Conservation (phyloP, 768 basidiomycete genomes). For the Mycena floridula region DNA sequence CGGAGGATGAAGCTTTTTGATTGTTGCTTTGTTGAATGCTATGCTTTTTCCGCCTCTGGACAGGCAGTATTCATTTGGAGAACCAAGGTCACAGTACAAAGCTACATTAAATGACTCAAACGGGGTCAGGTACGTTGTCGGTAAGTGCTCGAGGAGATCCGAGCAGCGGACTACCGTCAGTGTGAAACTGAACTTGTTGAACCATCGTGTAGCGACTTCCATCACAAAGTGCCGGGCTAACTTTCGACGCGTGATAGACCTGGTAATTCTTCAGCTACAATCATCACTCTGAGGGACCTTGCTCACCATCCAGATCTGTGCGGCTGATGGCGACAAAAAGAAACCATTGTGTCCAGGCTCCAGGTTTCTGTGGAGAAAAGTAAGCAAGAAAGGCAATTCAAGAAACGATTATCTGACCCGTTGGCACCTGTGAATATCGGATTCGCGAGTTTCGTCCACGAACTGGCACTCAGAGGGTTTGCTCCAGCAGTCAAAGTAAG, state of each 20-base stretch:
- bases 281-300: background rate
- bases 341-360: conserved; percentile 31
- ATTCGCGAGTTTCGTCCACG: conserved; percentile 24
- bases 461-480: conserved; percentile 22
- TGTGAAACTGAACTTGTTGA: too few relatives aligned
- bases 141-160: too few relatives aligned
- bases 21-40: too few relatives aligned
- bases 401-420: conserved; percentile 14
- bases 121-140: too few relatives aligned
- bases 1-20: too few relatives aligned
- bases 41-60: too few relatives aligned
- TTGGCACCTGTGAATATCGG: conserved; percentile 24
- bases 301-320: conserved; percentile 18
- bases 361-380: background rate
- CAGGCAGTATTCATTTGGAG: too few relatives aligned
- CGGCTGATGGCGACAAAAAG: conserved; percentile 23
- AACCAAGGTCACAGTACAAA: too few relatives aligned
- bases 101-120: too few relatives aligned
- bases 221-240: conserved; percentile 3
- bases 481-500: conserved; percentile 26
- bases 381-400: background rate
- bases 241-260: conserved; percentile 2
- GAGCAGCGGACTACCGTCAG: too few relatives aligned
- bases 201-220: conserved; percentile 4
- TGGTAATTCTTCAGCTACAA: background rate